Evolutionary conservation across 2,329 filamentous ascomycete genomes (phyloP).

Genomic region (Claviceps citrina): DNA sequence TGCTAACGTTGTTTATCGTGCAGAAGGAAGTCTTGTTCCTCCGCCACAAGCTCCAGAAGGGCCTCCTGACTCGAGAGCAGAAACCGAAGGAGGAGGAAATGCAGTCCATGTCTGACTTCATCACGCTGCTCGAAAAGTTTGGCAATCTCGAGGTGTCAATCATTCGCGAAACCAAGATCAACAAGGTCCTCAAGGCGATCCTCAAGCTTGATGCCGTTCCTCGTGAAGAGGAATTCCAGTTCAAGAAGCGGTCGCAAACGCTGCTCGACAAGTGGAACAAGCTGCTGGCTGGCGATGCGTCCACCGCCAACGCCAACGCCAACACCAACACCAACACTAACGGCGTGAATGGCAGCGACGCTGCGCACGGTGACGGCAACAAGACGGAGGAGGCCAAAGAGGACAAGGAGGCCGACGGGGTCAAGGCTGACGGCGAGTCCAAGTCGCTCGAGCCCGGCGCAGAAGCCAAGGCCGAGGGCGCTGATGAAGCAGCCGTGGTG

Average conservation of each 20-base stretch:
- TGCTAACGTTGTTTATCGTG: background rate
- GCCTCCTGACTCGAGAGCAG: conserved; percentile 71
- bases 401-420: no score
- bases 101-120: conserved; percentile 59
- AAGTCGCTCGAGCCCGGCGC: conserved; percentile 5
- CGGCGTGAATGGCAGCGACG: conserved; percentile 32
- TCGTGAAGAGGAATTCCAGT: conserved; percentile 73
- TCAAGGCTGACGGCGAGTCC: conserved; percentile 18
- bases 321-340: no score
- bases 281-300: conserved; percentile 47
- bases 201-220: conserved; percentile 77
- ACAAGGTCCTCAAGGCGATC: conserved; percentile 94
- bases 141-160: conserved; percentile 75
- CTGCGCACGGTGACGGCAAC: no score
- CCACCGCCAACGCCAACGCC: no score
- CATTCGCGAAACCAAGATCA: conserved; percentile 86
- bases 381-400: no score
- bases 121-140: conserved; percentile 65
- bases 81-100: conserved; percentile 78
- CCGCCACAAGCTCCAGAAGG: conserved; percentile 87
- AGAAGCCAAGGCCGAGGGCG: conserved; percentile 9
- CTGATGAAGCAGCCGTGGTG: conserved; percentile 4
- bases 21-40: conserved; percentile 77
- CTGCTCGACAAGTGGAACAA: conserved; percentile 85
- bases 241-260: conserved; percentile 67